These are phyloP conservation scores for Boletus rubroflammeus DNA, from an alignment of 768 basidiomycete species.

Conservation along the genomic window DNA sequence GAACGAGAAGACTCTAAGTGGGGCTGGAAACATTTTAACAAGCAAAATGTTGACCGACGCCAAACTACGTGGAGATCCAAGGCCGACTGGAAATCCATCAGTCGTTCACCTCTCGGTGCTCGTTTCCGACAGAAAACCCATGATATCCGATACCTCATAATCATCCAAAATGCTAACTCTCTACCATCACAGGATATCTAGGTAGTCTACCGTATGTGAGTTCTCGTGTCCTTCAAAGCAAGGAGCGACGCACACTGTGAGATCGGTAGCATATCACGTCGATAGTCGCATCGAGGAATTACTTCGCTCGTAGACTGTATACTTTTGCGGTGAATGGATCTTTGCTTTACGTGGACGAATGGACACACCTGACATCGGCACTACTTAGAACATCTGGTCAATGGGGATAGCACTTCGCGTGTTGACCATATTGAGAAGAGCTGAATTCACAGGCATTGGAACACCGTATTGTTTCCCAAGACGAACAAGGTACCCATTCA, in stretches of 20 bases:
- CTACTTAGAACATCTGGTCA: constrained; percentile 38
- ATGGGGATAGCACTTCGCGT: constrained; percentile 55
- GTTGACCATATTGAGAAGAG: constrained; percentile 56
- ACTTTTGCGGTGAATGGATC: not conserved
- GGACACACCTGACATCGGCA: constrained; percentile 9
- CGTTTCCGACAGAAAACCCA: not conserved
- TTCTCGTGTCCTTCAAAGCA: not conserved
- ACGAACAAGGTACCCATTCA: constrained; percentile 77
- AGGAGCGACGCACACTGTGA: not conserved
- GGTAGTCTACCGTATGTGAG: not conserved
- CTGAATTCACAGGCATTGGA: constrained; percentile 52
- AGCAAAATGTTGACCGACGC: not conserved
- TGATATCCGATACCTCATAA: not conserved
- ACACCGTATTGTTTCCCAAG: constrained; percentile 59
- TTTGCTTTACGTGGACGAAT: not conserved
- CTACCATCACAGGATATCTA: not conserved
- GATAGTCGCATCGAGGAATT: not conserved
- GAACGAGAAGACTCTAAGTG: not conserved
- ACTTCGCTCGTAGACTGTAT: not conserved
- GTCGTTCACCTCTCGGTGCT: too few species aligned
- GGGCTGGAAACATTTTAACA: not conserved
- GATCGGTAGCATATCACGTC: not conserved
- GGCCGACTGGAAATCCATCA: not conserved
- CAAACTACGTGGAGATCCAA: not conserved
- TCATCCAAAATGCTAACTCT: not conserved